Conservation (phyloP, 1,284 basidiomycete species). For the Agaricales sp. region DNA sequence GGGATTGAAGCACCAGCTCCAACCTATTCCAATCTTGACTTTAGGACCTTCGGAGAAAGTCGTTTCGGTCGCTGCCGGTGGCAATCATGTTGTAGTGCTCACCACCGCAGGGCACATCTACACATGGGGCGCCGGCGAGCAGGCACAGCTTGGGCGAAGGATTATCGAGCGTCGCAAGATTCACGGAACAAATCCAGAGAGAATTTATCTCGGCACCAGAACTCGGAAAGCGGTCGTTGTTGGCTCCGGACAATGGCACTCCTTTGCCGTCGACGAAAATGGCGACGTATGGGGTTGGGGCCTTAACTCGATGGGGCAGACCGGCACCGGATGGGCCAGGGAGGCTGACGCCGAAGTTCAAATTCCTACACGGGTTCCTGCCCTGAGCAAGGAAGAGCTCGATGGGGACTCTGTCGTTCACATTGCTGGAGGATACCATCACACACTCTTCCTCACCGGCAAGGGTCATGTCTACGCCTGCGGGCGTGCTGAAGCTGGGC, state of each 20-base stretch:
- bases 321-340: constrained; percentile 34
- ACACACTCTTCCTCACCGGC: constrained; percentile 79
- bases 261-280: constrained; percentile 78
- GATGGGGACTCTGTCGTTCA: constrained; percentile 56
- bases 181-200: constrained; percentile 76
- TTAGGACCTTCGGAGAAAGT: constrained; percentile 66
- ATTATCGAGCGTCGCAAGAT: constrained; percentile 79
- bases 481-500: constrained; percentile 70
- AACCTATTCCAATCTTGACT: constrained; percentile 54
- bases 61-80: constrained; percentile 70
- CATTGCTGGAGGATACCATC: constrained; percentile 74
- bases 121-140: constrained; percentile 82
- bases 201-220: constrained; percentile 61
- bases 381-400: constrained; percentile 59
- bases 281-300: constrained; percentile 91
- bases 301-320: constrained; percentile 59
- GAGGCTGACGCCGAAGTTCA: constrained; percentile 48
- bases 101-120: constrained; percentile 80
- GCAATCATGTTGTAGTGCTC: constrained; percentile 81
- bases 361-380: constrained; percentile 58
- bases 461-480: constrained; percentile 79
- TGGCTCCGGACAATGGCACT: constrained; percentile 78
- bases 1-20: constrained; percentile 53
- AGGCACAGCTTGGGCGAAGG: constrained; percentile 79
- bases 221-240: constrained; percentile 64